Percentiles rank a stretch among this genome's conserved stretches.
Evolutionary conservation across 192 early-diverging fungal genomes (phyloP).

Genomic region (Thamnidium elegans): DNA sequence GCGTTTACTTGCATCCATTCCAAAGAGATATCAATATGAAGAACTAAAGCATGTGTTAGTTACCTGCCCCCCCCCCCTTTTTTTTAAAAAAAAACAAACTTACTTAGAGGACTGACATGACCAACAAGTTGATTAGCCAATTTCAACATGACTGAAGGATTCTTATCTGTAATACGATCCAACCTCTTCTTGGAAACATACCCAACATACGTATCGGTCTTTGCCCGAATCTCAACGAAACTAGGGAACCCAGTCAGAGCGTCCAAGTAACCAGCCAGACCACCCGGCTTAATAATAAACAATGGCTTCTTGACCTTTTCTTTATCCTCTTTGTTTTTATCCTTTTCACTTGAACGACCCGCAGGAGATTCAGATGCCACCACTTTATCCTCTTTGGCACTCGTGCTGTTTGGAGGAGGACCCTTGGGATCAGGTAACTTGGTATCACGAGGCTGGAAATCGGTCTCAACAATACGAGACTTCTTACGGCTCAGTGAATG

Average conservation of each 20-base stretch:
- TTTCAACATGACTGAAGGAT: slow-evolving; percentile 81
- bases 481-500: slow-evolving; percentile 36
- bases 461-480: neutral
- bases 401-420: slow-evolving; percentile 1
- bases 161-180: slow-evolving; percentile 81
- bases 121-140: slow-evolving; percentile 85
- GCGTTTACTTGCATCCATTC: slow-evolving; percentile 96
- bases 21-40: slow-evolving; percentile 79
- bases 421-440: neutral
- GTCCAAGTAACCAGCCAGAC: slow-evolving; percentile 88
- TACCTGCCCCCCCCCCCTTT: too few relatives aligned
- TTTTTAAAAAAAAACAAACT: slow-evolving; percentile 9
- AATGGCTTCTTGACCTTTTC: slow-evolving; percentile 40
- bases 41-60: slow-evolving; percentile 34
- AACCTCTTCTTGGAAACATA: slow-evolving; percentile 80
- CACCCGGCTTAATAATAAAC: slow-evolving; percentile 81
- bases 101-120: slow-evolving; percentile 75
- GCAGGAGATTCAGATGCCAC: slow-evolving; percentile 35
- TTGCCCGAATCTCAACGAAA: slow-evolving; percentile 80
- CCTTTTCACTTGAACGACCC: slow-evolving; percentile 13
- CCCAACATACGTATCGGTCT: slow-evolving; percentile 80
- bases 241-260: slow-evolving; percentile 90
- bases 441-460: neutral
- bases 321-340: slow-evolving; percentile 1
- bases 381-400: neutral